Conservation (phyloP, 345 rosid genomes). For the Eucalyptus tenuipes region DNA sequence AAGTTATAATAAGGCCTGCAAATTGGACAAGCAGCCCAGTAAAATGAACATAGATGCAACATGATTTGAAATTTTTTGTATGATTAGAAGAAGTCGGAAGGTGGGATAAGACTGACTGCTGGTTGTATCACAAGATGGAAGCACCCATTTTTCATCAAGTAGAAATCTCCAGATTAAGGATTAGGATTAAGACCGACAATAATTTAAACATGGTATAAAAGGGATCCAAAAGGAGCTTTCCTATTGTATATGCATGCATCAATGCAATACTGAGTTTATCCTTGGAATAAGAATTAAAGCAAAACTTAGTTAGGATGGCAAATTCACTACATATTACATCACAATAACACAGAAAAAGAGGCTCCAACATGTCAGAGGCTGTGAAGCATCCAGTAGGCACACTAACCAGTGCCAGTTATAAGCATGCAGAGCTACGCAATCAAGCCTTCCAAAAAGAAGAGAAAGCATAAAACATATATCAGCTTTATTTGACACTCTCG, state of each 20-base stretch:
- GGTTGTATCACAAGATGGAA: background rate
- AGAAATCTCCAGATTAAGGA: background rate
- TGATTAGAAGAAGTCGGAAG: background rate
- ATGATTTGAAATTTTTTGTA: background rate
- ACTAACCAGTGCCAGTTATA: background rate
- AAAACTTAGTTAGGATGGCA: background rate
- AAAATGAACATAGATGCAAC: conserved; percentile 3
- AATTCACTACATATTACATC: background rate
- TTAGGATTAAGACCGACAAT: background rate
- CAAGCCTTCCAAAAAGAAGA: background rate
- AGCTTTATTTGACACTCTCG: background rate
- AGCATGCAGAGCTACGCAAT: background rate
- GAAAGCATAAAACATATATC: background rate
- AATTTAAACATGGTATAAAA: background rate
- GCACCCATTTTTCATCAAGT: background rate
- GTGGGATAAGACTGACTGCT: background rate
- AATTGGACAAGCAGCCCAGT: background rate
- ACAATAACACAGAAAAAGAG: background rate
- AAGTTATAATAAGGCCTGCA: conserved; percentile 97
- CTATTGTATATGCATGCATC: background rate
- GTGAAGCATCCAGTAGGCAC: background rate
- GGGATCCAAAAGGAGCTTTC: background rate
- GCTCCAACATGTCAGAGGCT: background rate
- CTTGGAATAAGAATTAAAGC: background rate
- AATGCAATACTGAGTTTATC: background rate